Conservation (phyloP, 1,139 yeast species). For the Lodderomyces theae region DNA sequence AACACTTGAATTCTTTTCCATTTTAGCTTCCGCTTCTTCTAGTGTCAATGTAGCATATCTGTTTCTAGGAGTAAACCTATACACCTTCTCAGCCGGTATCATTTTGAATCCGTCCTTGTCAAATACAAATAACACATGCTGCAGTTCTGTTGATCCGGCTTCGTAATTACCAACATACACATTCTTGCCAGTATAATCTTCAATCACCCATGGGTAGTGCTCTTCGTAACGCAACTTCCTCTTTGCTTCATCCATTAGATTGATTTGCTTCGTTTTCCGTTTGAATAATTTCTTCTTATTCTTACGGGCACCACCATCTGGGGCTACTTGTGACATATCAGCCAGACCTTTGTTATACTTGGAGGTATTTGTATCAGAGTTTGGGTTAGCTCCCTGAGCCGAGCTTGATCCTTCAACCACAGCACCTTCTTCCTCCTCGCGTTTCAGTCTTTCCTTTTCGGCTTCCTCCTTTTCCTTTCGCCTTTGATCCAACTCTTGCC, state of each 20-base stretch:
- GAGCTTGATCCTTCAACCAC: constrained; percentile 13
- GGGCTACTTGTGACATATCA: constrained; percentile 76
- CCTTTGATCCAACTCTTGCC: constrained; percentile 58
- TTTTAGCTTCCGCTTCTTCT: constrained; percentile 94
- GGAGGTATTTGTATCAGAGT: constrained; percentile 7
- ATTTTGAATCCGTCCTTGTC: constrained; percentile 87
- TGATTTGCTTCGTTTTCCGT: constrained; percentile 82
- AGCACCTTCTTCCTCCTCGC: constrained; percentile 16
- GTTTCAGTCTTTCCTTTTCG: constrained; percentile 28
- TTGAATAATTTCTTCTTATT: constrained; percentile 61
- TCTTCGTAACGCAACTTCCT: constrained; percentile 88
- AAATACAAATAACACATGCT: constrained; percentile 77
- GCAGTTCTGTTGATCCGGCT: constrained; percentile 84
- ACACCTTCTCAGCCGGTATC: constrained; percentile 94
- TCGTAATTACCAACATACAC: constrained; percentile 96
- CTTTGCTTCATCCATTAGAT: constrained; percentile 75
- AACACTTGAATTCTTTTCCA: constrained; percentile 77
- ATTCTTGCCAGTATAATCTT: constrained; percentile 90
- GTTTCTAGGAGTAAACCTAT: constrained; percentile 89
- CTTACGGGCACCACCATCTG: constrained; percentile 88
- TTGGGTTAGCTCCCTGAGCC: constrained; percentile 4
- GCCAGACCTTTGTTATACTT: constrained; percentile 19
- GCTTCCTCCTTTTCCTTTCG: constrained; percentile 45
- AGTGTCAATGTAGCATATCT: constrained; percentile 89
- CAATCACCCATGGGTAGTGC: constrained; percentile 96